Evolutionary conservation across 257 asterid species (phyloP), one percentile per base, ranked within the genome.

Genomic region (Ocimum tenuiflorum): DNA sequence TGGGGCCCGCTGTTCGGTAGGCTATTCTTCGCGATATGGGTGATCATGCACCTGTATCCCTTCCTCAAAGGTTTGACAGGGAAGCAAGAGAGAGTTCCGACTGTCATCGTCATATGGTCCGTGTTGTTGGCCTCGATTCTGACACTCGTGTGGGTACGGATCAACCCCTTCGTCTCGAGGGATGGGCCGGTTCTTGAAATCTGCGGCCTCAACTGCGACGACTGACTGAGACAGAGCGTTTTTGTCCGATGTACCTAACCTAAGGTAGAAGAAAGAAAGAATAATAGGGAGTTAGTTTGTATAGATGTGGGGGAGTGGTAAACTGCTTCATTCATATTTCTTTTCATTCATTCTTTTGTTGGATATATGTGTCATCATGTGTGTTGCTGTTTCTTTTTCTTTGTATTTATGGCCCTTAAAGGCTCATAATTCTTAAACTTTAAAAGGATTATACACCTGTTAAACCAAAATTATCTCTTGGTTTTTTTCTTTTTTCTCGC

Each of bases 1-100:
- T 91, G 96, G 98, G 96, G 96, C 14, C 96, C 91, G 1, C 36
- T 91, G 6, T 91, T 91, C 8, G 97, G 97, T 19, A 74, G 85
- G n/a, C n/a, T n/a, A n/a, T n/a, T n/a, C n/a, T n/a, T n/a, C n/a
- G n/a, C n/a, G n/a, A n/a, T n/a, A n/a, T n/a, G n/a, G n/a, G n/a
- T n/a, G n/a, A n/a, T n/a, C n/a, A n/a, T n/a, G n/a, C n/a, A n/a
- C n/a, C n/a, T n/a, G n/a, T n/a, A n/a, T n/a, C n/a, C n/a, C n/a
- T n/a, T n/a, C n/a, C n/a, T n/a, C n/a, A n/a, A n/a, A 75, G 98
- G 98, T 2, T 43, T 91, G 80, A 63, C 71, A 2, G 96, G 96
- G 64, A 91, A 78, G 73, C 92, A 91, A 69, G 83, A 87, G 8
- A 73, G 85, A 31, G 80, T 84, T 20, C 98, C 98, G 0, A 91